Evolutionary conservation across 2,329 filamentous ascomycete genomes (phyloP).

Genomic region (Phialophora verrucosa): DNA sequence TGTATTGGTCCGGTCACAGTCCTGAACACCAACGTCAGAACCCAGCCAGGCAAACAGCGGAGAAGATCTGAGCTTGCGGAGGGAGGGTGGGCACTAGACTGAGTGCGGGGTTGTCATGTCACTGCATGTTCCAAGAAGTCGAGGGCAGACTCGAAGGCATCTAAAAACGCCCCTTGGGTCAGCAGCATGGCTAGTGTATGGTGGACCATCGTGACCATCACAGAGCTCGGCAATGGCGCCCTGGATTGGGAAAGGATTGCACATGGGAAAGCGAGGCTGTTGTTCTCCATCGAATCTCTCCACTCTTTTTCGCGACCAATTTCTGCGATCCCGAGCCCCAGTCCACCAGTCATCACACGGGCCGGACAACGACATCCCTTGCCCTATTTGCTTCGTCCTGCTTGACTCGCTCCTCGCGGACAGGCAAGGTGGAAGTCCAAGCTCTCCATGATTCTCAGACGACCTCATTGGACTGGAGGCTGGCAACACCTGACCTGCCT

Average conservation of each 20-base stretch:
- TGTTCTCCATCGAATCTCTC: slow-evolving; percentile 12
- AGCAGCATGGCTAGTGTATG: neutral
- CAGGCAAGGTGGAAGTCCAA: slow-evolving; percentile 12
- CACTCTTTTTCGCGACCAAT: slow-evolving; percentile 19
- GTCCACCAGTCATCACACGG: slow-evolving; percentile 15
- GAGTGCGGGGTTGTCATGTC: slow-evolving; percentile 24
- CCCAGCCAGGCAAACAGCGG: slow-evolving; percentile 14
- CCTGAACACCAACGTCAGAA: neutral
- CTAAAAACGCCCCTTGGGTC: slow-evolving; percentile 16
- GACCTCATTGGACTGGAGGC: slow-evolving; percentile 5
- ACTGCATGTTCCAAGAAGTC: neutral
- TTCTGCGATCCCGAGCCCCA: slow-evolving; percentile 10
- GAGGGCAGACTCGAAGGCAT: neutral
- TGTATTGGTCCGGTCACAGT: neutral
- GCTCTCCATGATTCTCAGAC: neutral
- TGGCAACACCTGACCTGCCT: slow-evolving; percentile 15
- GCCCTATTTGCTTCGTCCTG: slow-evolving; percentile 26
- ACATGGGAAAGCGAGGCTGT: slow-evolving; percentile 30
- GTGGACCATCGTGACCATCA: neutral
- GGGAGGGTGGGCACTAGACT: neutral
- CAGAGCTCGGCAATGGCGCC: slow-evolving; percentile 4
- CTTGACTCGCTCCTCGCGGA: slow-evolving; percentile 10
- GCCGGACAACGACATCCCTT: slow-evolving; percentile 21
- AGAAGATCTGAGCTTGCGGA: slow-evolving; percentile 17
- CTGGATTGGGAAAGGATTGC: slow-evolving; percentile 5